These are phyloP conservation scores for Narthecium ossifragum DNA, from an alignment of 106 monocot genomes.

Conservation along the genomic window DNA sequence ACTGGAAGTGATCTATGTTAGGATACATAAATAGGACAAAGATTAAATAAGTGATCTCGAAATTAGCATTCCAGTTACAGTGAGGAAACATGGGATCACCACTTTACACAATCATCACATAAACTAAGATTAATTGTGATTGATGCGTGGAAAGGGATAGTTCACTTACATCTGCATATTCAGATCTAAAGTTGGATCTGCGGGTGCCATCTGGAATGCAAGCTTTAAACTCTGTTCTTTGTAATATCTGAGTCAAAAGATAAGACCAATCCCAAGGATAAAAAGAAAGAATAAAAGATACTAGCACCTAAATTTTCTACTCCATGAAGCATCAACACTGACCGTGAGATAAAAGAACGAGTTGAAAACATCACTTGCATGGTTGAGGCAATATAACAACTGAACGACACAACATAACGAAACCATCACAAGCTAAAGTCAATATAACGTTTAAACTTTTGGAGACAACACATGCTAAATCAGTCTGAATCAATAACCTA, in stretches of 20 bases:
- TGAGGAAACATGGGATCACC: too few species aligned
- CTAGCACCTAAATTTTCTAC: neutral
- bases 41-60: too few species aligned
- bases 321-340: constrained; percentile 13
- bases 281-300: neutral
- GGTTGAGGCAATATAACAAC: constrained; percentile 92
- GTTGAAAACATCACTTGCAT: constrained; percentile 95
- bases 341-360: constrained; percentile 61
- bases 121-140: too few species aligned
- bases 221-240: constrained; percentile 61
- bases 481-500: constrained; percentile 37
- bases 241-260: constrained; percentile 59
- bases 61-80: too few species aligned
- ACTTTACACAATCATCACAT: too few species aligned
- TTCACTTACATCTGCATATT: constrained; percentile 93
- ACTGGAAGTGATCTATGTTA: too few species aligned
- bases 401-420: too few species aligned
- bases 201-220: constrained; percentile 58
- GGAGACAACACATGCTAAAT: neutral
- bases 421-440: neutral
- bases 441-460: neutral
- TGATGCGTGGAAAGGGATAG: too few species aligned
- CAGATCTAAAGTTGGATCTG: constrained; percentile 92
- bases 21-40: too few species aligned
- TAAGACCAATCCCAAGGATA: neutral